A percentile compares a stretch with the other conserved stretches of the same genome.
Conservation (phyloP, 352 stramenopile species). For the Globisporangium alternatum region DNA sequence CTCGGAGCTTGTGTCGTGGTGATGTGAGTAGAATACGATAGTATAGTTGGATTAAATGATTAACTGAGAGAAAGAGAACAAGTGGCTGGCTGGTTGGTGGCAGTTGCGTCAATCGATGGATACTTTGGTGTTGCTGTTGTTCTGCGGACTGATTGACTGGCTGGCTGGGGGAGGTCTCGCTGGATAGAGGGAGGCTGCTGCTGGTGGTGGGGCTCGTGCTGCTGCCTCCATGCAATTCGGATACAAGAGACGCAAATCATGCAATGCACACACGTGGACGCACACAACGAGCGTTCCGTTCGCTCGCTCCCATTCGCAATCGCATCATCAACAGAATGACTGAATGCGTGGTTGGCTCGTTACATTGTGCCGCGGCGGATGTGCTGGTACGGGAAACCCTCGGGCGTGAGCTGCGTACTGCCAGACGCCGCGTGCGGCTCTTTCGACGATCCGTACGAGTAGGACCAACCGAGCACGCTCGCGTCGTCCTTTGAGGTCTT, state of each 20-base stretch:
- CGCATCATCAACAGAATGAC: not conserved
- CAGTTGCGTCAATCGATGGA: not conserved
- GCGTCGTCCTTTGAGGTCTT: conserved; percentile 67
- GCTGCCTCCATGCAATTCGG: not conserved
- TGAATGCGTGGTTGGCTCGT: conserved; percentile 7
- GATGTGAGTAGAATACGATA: not conserved
- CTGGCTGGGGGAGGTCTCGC: not conserved
- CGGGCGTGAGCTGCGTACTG: conserved; percentile 36
- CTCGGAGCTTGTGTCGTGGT: not conserved
- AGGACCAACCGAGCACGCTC: conserved; percentile 39
- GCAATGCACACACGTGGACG: not conserved
- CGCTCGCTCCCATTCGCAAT: not conserved
- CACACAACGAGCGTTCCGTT: not conserved
- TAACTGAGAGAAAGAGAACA: not conserved
- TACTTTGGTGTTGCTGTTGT: not conserved
- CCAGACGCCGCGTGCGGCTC: conserved; percentile 19
- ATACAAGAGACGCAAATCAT: not conserved
- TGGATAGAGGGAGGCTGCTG: not conserved
- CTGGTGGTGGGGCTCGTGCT: not conserved
- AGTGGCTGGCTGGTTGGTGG: not conserved
- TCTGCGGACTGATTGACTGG: not conserved
- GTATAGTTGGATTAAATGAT: conserved; percentile 1
- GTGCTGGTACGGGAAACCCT: conserved; percentile 63
- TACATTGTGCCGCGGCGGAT: conserved; percentile 78
- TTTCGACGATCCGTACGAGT: conserved; percentile 22